Evolutionary conservation across 305 asterid genomes (phyloP).

Genomic region (Nicotiana rustica): DNA sequence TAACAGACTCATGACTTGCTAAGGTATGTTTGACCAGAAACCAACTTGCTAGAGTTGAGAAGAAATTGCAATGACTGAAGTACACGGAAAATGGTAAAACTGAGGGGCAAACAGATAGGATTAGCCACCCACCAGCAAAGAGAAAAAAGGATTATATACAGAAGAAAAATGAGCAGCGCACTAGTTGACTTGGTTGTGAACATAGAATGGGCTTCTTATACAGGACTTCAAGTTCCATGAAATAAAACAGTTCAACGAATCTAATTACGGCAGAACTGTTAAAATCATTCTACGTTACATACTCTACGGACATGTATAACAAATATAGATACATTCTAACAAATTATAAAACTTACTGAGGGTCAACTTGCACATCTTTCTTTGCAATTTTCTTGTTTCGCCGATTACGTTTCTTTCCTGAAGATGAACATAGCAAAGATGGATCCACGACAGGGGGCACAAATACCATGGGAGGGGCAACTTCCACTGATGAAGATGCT

Average conservation of each 20-base stretch:
- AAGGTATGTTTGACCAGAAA: slow-evolving; percentile 11
- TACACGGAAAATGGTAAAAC: neutral
- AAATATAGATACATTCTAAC: slow-evolving; percentile 13
- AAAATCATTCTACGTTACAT: neutral
- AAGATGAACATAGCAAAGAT: slow-evolving; percentile 36
- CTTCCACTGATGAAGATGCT: slow-evolving; percentile 33
- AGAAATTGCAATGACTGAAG: neutral
- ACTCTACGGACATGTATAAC: slow-evolving; percentile 16
- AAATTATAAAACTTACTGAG: slow-evolving; percentile 46
- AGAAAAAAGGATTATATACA: neutral
- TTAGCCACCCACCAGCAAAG: neutral
- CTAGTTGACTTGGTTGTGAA: neutral
- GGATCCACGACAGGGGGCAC: slow-evolving; percentile 52
- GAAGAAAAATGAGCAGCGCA: neutral
- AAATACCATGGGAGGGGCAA: slow-evolving; percentile 45
- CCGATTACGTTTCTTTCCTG: slow-evolving; percentile 42
- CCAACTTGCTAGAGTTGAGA: neutral
- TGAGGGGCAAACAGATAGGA: neutral
- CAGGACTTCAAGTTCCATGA: neutral
- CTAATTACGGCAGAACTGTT: neutral
- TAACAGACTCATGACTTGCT: neutral
- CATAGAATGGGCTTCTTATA: neutral
- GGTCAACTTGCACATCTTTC: slow-evolving; percentile 35
- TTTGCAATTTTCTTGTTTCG: slow-evolving; percentile 48
- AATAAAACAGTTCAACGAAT: slow-evolving; percentile 1